A percentile compares a stretch with the other conserved stretches of the same genome.
These are phyloP conservation scores for Spizellomyces punctatus DNA, from an alignment of 192 early-diverging fungal species.

Conservation along the genomic window DNA sequence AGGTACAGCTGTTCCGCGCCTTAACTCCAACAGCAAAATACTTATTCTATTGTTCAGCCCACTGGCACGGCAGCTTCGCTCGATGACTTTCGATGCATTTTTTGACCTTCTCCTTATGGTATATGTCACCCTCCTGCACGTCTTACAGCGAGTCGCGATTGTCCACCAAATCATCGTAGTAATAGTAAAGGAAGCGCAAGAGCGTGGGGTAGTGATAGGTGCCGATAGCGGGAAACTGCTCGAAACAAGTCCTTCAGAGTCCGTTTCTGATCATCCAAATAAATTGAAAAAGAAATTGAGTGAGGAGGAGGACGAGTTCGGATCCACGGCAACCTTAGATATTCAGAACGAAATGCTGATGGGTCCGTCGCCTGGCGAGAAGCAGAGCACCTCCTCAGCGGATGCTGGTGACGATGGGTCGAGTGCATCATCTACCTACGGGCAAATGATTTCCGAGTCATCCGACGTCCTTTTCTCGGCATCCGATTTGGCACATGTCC, in stretches of 20 bases:
- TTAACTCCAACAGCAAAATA: background rate
- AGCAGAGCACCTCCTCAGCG: background rate
- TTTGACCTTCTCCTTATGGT: constrained; percentile 75
- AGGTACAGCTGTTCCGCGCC: constrained; percentile 18
- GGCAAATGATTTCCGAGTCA: constrained; percentile 68
- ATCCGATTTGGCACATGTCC: constrained; percentile 82
- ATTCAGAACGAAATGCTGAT: background rate
- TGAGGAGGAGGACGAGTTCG: constrained; percentile 56
- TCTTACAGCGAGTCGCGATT: constrained; percentile 70
- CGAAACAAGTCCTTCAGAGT: constrained; percentile 9
- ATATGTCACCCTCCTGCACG: constrained; percentile 72
- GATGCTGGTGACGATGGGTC: constrained; percentile 2
- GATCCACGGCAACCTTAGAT: constrained; percentile 20
- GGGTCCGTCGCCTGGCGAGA: constrained; percentile 3
- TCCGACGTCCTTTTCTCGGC: constrained; percentile 76
- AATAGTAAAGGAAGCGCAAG: constrained; percentile 66
- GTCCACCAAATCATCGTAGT: constrained; percentile 71
- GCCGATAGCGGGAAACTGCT: constrained; percentile 34
- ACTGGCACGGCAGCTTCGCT: constrained; percentile 68
- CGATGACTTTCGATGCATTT: constrained; percentile 86
- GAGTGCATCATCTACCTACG: constrained; percentile 37
- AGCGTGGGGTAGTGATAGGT: constrained; percentile 46
- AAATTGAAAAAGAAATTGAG: constrained; percentile 21
- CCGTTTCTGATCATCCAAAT: constrained; percentile 9
- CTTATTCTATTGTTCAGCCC: constrained; percentile 33